phyloP scores from a whole-genome alignment of 1,284 basidiomycete genomes.

The Boletus smithii region DNA sequence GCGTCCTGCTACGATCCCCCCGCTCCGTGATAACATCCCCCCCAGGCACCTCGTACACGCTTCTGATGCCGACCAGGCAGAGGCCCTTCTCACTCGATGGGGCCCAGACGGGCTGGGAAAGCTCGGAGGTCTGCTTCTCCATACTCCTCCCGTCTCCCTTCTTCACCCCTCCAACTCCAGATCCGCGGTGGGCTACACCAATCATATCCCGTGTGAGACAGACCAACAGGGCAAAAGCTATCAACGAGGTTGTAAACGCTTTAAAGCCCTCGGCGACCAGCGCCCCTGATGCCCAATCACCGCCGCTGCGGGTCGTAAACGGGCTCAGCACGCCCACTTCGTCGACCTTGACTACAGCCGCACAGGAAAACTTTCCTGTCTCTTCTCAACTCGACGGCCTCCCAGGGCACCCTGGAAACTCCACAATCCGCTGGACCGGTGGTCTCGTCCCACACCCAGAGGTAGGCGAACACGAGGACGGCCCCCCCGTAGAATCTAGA shows the following conservation, averaged over 20 bases:
- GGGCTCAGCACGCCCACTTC: conserved; percentile 61
- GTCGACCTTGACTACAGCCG: conserved; percentile 65
- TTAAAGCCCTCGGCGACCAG: conserved; percentile 55
- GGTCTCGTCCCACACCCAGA: conserved; percentile 61
- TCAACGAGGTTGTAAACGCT: conserved; percentile 77
- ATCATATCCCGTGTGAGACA: conserved; percentile 82
- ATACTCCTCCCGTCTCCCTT: conserved; percentile 24
- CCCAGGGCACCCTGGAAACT: conserved; percentile 54
- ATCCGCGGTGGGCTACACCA: conserved; percentile 86
- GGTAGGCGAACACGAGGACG: conserved; percentile 55
- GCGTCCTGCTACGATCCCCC: conserved; percentile 36
- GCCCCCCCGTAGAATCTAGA: conserved; percentile 29
- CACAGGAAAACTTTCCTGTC: conserved; percentile 58
- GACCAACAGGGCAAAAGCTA: conserved; percentile 73
- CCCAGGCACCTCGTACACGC: conserved; percentile 89
- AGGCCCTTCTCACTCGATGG: conserved; percentile 87
- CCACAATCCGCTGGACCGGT: conserved; percentile 57
- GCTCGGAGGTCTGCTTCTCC: conserved; percentile 66
- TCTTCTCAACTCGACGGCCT: conserved; percentile 49
- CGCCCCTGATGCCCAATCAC: conserved; percentile 40
- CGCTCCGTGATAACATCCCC: conserved; percentile 21
- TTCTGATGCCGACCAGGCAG: conserved; percentile 88
- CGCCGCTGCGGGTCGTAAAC: conserved; percentile 79
- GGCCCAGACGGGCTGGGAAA: conserved; percentile 89
- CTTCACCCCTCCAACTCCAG: conserved; percentile 41